Percentiles rank a stretch among this genome's conserved stretches.
Conservation (phyloP, 1,284 basidiomycete species). For the Papiliotrema flavescens region DNA sequence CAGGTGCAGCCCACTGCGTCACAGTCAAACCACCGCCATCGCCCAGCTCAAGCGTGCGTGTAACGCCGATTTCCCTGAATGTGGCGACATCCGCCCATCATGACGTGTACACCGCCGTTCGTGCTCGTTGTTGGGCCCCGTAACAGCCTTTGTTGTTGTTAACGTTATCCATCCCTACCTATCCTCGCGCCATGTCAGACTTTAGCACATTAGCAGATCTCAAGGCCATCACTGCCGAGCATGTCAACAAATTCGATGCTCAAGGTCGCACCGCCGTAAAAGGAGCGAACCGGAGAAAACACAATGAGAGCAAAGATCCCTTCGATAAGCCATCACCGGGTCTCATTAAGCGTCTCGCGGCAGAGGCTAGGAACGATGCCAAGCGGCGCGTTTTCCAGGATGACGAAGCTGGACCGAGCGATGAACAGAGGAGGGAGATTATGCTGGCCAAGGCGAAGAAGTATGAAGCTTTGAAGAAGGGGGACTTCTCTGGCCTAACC, state of each 20-base stretch:
- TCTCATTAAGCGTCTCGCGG: constrained; percentile 43
- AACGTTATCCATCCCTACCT: too few species aligned
- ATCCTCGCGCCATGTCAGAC: constrained; percentile 12
- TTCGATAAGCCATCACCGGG: constrained; percentile 46
- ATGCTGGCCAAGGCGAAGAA: constrained; percentile 75
- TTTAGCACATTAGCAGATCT: constrained; percentile 42
- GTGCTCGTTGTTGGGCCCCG: too few species aligned
- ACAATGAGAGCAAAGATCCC: constrained; percentile 25
- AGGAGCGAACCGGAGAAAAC: constrained; percentile 17
- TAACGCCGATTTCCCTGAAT: too few species aligned
- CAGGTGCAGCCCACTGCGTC: too few species aligned
- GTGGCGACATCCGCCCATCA: too few species aligned
- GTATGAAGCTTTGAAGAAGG: constrained; percentile 74
- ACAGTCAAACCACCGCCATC: too few species aligned
- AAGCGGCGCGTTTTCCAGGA: constrained; percentile 34
- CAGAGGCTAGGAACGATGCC: constrained; percentile 42
- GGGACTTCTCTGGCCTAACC: constrained; percentile 72
- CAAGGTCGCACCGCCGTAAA: constrained; percentile 41
- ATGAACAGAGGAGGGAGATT: constrained; percentile 40
- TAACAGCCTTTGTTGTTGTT: too few species aligned
- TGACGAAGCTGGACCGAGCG: constrained; percentile 29
- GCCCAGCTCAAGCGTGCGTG: too few species aligned
- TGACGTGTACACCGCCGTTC: too few species aligned
- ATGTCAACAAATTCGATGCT: constrained; percentile 43
- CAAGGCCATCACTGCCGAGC: constrained; percentile 47